Evolutionary conservation across 306 rosid species (phyloP), one percentile per base, ranked within the genome.

Genomic region (Prunus mume): DNA sequence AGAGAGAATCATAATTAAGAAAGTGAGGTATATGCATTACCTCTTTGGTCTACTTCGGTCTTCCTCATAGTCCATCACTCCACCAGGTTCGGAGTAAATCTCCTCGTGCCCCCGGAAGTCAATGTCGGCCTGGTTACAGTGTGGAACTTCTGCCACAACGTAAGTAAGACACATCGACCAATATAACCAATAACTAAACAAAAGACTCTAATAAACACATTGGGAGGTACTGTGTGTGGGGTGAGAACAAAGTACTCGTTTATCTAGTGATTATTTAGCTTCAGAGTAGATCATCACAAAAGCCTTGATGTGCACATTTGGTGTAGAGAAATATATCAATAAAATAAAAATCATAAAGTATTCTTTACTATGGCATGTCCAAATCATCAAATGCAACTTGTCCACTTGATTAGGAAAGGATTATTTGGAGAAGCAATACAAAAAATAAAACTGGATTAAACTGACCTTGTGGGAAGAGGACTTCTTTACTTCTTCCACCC

Each of bases 61-160:
- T 89, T 95, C 97, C 80, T 95, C 98, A 49, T 88, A 96, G 85
- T 96, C 97, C 96, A 96, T 96, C 88, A 96, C 99, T 92, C 97
- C 97, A 91, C 99, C 96, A 91, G 93, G 88, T 89, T 96, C 99
- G 80, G 97, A 88, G 96, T 86, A 86, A 92, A 86, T 86, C 99
- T 92, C 99, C 90, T 92, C 97, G 78, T 91, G 96, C 85, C 97
- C 96, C 90, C 98, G 85, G 93, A 84, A 88, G 91, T 91, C 96
- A 87, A 85, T 56, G 97, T 86, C 90, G 85, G 89, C 99, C 99
- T 96, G 98, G 97, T 92, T 79, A 92, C 88, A 92, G 96, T 74
- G 85, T 88, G 95, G 88, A 92, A 87, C 99, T 96, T 96, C 99
- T 96, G 99, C 97, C 99, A 96, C 97, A 87, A 83, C 58, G 98